phyloP scores from a whole-genome alignment of 768 basidiomycete genomes.

The Rhodotorula kratochvilovae region DNA sequence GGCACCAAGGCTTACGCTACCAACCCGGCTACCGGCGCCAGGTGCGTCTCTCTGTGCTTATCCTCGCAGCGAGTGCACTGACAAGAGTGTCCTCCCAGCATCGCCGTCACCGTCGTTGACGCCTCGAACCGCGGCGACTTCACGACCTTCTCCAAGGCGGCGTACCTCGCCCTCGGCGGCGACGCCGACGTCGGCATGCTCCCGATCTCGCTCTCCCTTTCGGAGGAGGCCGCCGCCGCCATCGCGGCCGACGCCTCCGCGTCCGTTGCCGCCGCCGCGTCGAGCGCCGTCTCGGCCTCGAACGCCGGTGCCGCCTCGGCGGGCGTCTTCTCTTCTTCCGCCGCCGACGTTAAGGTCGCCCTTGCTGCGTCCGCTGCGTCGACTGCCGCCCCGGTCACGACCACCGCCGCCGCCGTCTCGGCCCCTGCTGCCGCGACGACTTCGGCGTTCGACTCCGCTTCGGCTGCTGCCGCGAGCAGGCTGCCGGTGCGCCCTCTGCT shows the following conservation, averaged over 20 bases:
- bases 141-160: slow-evolving; percentile 16
- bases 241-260: background rate
- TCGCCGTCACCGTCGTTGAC: slow-evolving; percentile 15
- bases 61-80: no score
- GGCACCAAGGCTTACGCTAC: background rate
- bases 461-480: background rate
- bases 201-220: slow-evolving; percentile 6
- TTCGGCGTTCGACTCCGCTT: background rate
- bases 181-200: slow-evolving; percentile 11
- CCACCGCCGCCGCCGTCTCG: background rate
- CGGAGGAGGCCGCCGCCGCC: background rate
- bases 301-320: background rate
- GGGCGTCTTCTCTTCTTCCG: background rate
- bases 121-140: slow-evolving; percentile 15
- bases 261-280: background rate
- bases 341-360: background rate
- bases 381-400: background rate
- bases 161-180: slow-evolving; percentile 16
- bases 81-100: background rate
- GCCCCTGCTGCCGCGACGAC: background rate
- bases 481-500: background rate
- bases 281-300: background rate
- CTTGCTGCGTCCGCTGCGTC: background rate
- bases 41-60: background rate
- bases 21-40: background rate